A percentile compares a stretch with the other conserved stretches of the same genome.
Conservation (phyloP, 192 early-diverging fungal genomes). For the Podila epigama region DNA sequence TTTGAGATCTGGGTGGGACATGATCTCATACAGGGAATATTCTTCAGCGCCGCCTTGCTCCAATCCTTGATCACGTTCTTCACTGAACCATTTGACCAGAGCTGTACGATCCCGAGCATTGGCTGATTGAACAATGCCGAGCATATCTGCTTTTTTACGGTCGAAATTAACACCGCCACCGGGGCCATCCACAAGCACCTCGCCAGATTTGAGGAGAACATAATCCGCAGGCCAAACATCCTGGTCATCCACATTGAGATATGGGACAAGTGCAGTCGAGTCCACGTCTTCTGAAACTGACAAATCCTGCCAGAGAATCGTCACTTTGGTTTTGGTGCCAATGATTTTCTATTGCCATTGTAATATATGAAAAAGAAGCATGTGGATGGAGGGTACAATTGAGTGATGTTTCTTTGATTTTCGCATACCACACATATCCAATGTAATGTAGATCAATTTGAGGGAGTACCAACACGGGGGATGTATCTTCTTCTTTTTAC, state of each 20-base stretch:
- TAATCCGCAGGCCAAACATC: constrained; percentile 55
- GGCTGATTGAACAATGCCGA: constrained; percentile 52
- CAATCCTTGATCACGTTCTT: constrained; percentile 45
- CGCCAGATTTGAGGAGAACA: constrained; percentile 40
- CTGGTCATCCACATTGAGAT: constrained; percentile 54
- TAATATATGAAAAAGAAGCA: not conserved
- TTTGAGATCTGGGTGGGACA: constrained; percentile 50
- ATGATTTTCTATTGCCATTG: constrained; percentile 23
- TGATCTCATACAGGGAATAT: constrained; percentile 48
- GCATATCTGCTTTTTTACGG: constrained; percentile 39
- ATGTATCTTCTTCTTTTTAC: too few species aligned
- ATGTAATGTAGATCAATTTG: too few species aligned
- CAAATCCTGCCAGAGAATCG: constrained; percentile 52
- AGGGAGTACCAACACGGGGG: too few species aligned
- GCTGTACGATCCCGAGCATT: constrained; percentile 42
- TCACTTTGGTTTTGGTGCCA: constrained; percentile 35
- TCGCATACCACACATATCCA: too few species aligned
- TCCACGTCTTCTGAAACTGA: constrained; percentile 14
- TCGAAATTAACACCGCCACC: constrained; percentile 38
- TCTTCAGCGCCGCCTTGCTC: constrained; percentile 46
- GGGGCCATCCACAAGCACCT: constrained; percentile 31
- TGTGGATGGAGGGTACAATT: not conserved
- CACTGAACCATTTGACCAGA: constrained; percentile 52
- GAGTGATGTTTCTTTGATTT: too few species aligned
- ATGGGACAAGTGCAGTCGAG: constrained; percentile 37